These are phyloP conservation scores for Podospora pseudocomata DNA, from an alignment of 495 filamentous ascomycete species.

Conservation along the genomic window DNA sequence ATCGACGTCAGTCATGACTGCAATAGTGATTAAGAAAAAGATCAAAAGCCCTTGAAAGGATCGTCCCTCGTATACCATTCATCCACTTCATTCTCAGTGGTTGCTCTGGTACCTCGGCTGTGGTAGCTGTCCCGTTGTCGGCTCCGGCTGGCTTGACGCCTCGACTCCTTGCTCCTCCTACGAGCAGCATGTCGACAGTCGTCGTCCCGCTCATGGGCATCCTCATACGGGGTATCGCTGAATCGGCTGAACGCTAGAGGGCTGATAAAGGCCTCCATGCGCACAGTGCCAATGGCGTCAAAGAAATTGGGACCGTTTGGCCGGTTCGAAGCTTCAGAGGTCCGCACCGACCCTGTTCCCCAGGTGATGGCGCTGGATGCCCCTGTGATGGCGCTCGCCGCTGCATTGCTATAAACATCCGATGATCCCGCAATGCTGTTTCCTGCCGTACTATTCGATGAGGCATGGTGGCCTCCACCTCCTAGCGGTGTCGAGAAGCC, in stretches of 20 bases:
- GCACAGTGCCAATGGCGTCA: constrained; percentile 80
- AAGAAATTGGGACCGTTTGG: constrained; percentile 54
- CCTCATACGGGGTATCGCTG: constrained; percentile 39
- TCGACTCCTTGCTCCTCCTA: constrained; percentile 47
- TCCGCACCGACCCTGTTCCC: constrained; percentile 49
- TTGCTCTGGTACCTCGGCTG: constrained; percentile 44
- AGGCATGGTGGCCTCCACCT: constrained; percentile 36
- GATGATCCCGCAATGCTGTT: constrained; percentile 54
- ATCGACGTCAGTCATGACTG: constrained; percentile 22
- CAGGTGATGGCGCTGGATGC: constrained; percentile 42
- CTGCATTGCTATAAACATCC: constrained; percentile 51
- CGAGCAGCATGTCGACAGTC: constrained; percentile 41
- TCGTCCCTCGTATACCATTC: constrained; percentile 47
- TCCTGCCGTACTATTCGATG: constrained; percentile 50
- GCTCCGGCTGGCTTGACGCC: constrained; percentile 48
- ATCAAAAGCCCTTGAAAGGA: constrained; percentile 48
- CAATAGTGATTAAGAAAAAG: constrained; percentile 6
- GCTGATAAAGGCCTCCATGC: constrained; percentile 94
- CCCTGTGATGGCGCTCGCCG: constrained; percentile 26
- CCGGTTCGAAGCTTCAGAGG: constrained; percentile 59
- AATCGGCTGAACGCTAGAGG: constrained; percentile 45
- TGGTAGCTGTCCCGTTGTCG: constrained; percentile 48
- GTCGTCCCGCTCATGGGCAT: constrained; percentile 39
- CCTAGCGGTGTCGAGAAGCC: constrained; percentile 67
- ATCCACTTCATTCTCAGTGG: constrained; percentile 37